Evolutionary conservation across 805 yeast genomes (phyloP), one percentile per base, ranked within the genome.

Genomic region (Kurtzmaniella cleridarum): DNA sequence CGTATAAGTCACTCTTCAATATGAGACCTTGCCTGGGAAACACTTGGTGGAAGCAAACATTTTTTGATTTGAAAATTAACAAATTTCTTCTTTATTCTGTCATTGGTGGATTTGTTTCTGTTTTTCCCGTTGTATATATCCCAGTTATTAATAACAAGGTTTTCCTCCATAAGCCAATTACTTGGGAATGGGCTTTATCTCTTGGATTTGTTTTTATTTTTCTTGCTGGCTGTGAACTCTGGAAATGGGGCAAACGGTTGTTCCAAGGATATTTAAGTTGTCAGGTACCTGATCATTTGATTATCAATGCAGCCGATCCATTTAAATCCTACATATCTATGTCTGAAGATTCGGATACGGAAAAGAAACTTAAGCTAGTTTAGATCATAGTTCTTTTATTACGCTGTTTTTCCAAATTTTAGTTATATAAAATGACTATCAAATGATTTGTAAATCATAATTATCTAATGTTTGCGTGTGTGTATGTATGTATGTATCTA

Each of bases 61-160:
- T 57, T 8, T 48, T 49, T 31, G 68, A 64, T 41, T 50, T 64
- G 15, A 62, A 66, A 64, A 51, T 44, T 12, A 64, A 64, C 47
- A 57, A 58, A 42, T 62, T 64, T 37, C 55, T 64, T 47, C 60
- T 64, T 43, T 64, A 64, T 64, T 62, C 69, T 0, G 55, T 64
- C 11, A 12, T 64, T 34, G 64, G 60, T 5, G 71, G 68, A 2
- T 49, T 59, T 36, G 44, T 62, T 4, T 47, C 64, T 15, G 69
- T 63, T 23, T 64, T 64, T 56, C 69, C 71, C 5, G 68, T 63
- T 15, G 57, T 64, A 12, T 64, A 64, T 49, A 64, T 64, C 29
- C 69, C 69, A 4, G 71, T 64, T 20, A 64, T 64, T 42, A 64
- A 64, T 46, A 49, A 53, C 39, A 63, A 62, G 48, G 69, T 64